These are phyloP conservation scores for Aspergillus arachidicola DNA, from an alignment of 2,329 filamentous ascomycete genomes.

Conservation along the genomic window DNA sequence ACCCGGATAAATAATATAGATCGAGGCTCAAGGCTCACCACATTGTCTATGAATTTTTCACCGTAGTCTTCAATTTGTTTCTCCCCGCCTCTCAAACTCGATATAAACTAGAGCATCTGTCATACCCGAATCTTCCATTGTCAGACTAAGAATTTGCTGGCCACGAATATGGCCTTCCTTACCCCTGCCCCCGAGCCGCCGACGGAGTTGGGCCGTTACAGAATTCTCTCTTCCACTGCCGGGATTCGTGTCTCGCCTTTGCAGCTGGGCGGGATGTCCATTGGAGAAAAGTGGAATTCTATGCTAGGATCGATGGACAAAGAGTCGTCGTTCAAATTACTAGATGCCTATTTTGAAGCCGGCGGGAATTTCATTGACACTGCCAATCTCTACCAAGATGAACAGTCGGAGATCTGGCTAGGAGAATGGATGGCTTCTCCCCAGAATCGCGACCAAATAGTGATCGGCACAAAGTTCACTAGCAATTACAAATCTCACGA, in stretches of 20 bases:
- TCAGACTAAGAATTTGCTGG: too few species aligned
- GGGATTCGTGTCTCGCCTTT: conserved; percentile 67
- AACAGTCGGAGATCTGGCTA: conserved; percentile 67
- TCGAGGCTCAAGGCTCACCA: too few species aligned
- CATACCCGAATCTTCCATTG: too few species aligned
- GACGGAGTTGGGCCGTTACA: too few species aligned
- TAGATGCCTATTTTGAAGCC: conserved; percentile 66
- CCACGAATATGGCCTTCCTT: too few species aligned
- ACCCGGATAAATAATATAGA: too few species aligned
- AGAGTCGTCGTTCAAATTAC: conserved; percentile 61
- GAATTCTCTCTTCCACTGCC: conserved; percentile 65
- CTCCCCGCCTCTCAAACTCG: too few species aligned
- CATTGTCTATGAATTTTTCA: too few species aligned
- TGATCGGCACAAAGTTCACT: conserved; percentile 71
- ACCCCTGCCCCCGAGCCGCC: conserved; percentile 50
- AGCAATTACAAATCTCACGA: conserved; percentile 51
- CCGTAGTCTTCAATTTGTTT: too few species aligned
- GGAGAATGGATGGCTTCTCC: conserved; percentile 71
- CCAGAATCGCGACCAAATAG: conserved; percentile 66
- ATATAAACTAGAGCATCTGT: too few species aligned
- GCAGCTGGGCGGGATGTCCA: conserved; percentile 42
- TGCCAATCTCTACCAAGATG: conserved; percentile 67
- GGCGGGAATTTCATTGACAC: conserved; percentile 77
- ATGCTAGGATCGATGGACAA: conserved; percentile 67
- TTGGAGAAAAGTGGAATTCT: conserved; percentile 46